Evolutionary conservation across 139 green algal species (phyloP).

Genomic region (Ostreobium quekettii): DNA sequence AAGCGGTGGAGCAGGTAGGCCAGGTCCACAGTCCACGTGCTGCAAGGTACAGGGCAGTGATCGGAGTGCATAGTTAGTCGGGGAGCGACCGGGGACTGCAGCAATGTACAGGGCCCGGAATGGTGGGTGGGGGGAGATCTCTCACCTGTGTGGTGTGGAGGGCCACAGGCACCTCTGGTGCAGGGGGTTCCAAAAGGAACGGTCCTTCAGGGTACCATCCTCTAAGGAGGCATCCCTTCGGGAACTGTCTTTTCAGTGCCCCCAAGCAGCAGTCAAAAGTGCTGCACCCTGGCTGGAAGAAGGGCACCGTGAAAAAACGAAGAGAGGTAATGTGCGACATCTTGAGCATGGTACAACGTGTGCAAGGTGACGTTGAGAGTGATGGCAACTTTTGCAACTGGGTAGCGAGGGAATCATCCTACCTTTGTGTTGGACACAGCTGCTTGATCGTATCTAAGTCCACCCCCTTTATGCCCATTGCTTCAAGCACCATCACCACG

Average conservation of each 20-base stretch:
- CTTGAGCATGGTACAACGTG: background rate
- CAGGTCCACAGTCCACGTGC: constrained; percentile 89
- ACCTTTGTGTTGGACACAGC: constrained; percentile 58
- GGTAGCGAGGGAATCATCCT: background rate
- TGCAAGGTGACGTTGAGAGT: background rate
- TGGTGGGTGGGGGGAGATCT: background rate
- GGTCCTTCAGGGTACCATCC: background rate
- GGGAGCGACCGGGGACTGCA: background rate
- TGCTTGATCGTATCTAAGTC: constrained; percentile 42
- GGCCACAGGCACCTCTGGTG: background rate
- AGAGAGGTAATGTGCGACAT: too few relatives aligned
- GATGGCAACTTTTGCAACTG: background rate
- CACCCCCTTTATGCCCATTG: constrained; percentile 29
- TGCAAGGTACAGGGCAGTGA: constrained; percentile 24
- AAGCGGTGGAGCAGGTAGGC: constrained; percentile 72
- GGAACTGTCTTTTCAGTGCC: too few relatives aligned
- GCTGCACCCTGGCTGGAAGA: too few relatives aligned
- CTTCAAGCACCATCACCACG: constrained; percentile 72
- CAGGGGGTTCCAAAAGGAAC: background rate
- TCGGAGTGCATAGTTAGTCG: background rate
- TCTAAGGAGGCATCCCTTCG: too few relatives aligned
- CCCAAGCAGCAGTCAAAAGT: too few relatives aligned
- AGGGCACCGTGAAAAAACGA: too few relatives aligned
- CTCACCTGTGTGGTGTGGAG: background rate
- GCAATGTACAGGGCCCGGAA: background rate